Evolutionary conservation across 176 grass and related monocot genomes (phyloP).

Genomic region (Chloris gayana): DNA sequence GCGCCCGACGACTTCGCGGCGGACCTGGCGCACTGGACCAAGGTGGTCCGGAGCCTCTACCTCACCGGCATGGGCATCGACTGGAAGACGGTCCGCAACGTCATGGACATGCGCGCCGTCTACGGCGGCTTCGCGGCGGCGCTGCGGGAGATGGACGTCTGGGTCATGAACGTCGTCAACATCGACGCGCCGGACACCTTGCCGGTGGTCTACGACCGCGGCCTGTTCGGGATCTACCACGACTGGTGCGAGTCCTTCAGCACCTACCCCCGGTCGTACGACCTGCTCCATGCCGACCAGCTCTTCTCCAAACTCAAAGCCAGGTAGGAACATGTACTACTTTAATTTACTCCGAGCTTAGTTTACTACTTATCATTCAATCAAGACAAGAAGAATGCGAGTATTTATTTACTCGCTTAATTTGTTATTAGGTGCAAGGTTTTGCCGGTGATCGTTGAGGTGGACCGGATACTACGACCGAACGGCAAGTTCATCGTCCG

Average conservation of each 20-base stretch:
- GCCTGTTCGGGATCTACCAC: slow-evolving; percentile 77
- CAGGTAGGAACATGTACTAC: slow-evolving; percentile 52
- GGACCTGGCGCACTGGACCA: slow-evolving; percentile 75
- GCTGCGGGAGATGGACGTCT: slow-evolving; percentile 63
- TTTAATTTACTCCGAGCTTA: no score
- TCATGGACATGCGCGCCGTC: slow-evolving; percentile 95
- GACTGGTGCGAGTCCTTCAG: slow-evolving; percentile 86
- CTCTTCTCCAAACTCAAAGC: slow-evolving; percentile 78
- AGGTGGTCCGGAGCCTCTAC: slow-evolving; percentile 71
- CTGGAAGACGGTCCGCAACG: slow-evolving; percentile 79
- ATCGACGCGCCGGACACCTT: slow-evolving; percentile 82
- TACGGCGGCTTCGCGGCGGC: slow-evolving; percentile 85
- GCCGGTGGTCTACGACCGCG: slow-evolving; percentile 77
- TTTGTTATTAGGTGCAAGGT: slow-evolving; percentile 61
- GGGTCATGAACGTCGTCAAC: slow-evolving; percentile 76
- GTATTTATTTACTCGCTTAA: no score
- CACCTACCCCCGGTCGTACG: slow-evolving; percentile 82
- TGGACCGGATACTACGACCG: slow-evolving; percentile 78
- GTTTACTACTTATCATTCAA: no score
- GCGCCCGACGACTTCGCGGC: slow-evolving; percentile 76
- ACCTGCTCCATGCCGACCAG: slow-evolving; percentile 81
- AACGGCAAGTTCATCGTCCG: slow-evolving; percentile 78
- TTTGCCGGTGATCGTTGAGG: slow-evolving; percentile 70
- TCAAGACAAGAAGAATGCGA: no score
- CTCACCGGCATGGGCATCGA: slow-evolving; percentile 83